Evolutionary conservation across 768 basidiomycete genomes (phyloP), one percentile per base, ranked within the genome.

Genomic region (Pholiota conissans): DNA sequence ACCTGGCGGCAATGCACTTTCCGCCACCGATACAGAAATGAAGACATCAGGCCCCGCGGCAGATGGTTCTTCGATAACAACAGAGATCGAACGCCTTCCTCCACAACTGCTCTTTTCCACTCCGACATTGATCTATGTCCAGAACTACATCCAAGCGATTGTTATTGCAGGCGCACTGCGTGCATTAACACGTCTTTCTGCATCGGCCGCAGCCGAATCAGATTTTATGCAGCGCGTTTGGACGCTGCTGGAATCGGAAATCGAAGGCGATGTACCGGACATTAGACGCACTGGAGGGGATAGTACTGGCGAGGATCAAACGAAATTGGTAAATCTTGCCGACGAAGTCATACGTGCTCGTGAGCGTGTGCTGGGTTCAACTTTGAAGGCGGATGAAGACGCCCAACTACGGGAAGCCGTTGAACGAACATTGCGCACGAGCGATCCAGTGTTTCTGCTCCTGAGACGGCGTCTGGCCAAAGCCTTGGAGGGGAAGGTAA

Each of bases 91-190:
- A 58, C 56, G 61, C 20, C 74, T 91, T 14, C 89, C 90, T 1
- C 86, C 88, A 0, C 82, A 84, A 30, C 81, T 90, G 59, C 82
- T 90, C 63, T 84, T 90, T 66, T 76, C 76, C 1, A 64, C 75
- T 4, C 84, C 84, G 1, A 68, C 76, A 5, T 73, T 90, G 0
- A 66, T 87, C 40, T 80, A 79, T 64, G 63, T 84, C 11, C 89
- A 91, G 68, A 89, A 91, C 61, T 80, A 83, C 62, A 69, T 90
- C 5, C 89, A 91, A 65, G 89, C 88, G 3, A 75, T 90, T 10
- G 77, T 87, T 14, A 84, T 90, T 29, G 74, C 82, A 22, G 86
- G 87, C 3, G 76, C 84, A 6, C 72, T 91, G 35, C 79, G 82
- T 28, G 74, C 80, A 18, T 80, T 91, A 26, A 76, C 82, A 0